Conservation (phyloP, 345 rosid species). For the Noccaea bulbosa region DNA sequence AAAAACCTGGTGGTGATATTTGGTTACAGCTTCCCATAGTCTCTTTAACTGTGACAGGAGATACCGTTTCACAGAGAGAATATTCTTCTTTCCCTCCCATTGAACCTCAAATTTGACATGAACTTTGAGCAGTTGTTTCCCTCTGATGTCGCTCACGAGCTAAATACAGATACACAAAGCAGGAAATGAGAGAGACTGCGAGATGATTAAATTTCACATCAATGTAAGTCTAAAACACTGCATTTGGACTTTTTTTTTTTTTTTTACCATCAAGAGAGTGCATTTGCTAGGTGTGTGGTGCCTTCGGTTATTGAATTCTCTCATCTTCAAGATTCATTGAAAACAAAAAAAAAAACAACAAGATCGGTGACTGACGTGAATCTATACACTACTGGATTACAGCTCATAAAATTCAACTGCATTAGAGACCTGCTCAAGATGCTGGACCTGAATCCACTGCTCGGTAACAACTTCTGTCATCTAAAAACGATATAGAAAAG, state of each 20-base stretch:
- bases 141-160: slow-evolving; percentile 49
- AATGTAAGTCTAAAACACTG: not conserved
- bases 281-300: slow-evolving; percentile 39
- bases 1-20: slow-evolving; percentile 80
- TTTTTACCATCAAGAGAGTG: slow-evolving; percentile 28
- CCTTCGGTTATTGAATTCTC: slow-evolving; percentile 38
- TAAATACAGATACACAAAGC: slow-evolving; percentile 29
- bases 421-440: slow-evolving; percentile 40
- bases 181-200: slow-evolving; percentile 19
- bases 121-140: slow-evolving; percentile 46
- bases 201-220: slow-evolving; percentile 25
- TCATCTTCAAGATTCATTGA: slow-evolving; percentile 36
- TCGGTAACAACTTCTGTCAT: slow-evolving; percentile 34
- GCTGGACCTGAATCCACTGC: slow-evolving; percentile 44
- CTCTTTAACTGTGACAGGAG: slow-evolving; percentile 45
- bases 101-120: slow-evolving; percentile 34
- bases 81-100: slow-evolving; percentile 39
- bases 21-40: slow-evolving; percentile 52
- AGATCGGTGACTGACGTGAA: not conserved
- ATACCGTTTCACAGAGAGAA: slow-evolving; percentile 37
- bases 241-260: not conserved
- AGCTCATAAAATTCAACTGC: not conserved
- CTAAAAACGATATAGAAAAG: slow-evolving; percentile 22
- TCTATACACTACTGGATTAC: slow-evolving; percentile 5
- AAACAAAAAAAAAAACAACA: slow-evolving; percentile 18